Evolutionary conservation across 2,329 filamentous ascomycete genomes (phyloP).

Genomic region (Orbilia javanica): DNA sequence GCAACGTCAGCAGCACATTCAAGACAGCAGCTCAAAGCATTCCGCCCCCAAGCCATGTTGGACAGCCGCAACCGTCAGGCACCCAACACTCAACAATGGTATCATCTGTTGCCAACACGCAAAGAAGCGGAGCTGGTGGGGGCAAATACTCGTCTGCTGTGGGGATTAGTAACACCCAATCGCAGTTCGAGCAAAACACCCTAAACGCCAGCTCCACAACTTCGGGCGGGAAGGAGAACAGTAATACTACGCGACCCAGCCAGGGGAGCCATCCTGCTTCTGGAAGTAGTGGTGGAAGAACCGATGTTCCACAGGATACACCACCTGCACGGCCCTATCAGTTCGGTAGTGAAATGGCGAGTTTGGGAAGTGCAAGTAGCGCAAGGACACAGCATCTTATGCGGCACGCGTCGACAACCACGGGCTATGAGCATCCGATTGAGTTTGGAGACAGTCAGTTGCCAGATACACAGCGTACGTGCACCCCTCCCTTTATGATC

Average conservation of each 20-base stretch:
- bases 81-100: slow-evolving; percentile 65
- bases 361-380: slow-evolving; percentile 20
- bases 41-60: slow-evolving; percentile 67
- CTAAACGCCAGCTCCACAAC: slow-evolving; percentile 93
- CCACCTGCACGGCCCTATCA: slow-evolving; percentile 36
- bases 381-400: slow-evolving; percentile 39
- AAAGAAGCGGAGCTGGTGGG: slow-evolving; percentile 25
- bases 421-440: slow-evolving; percentile 47
- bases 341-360: slow-evolving; percentile 21
- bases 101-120: slow-evolving; percentile 25
- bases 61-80: slow-evolving; percentile 65
- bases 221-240: slow-evolving; percentile 72
- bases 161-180: slow-evolving; percentile 69
- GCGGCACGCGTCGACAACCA: slow-evolving; percentile 51
- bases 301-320: slow-evolving; percentile 53
- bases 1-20: slow-evolving; percentile 66
- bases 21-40: slow-evolving; percentile 69
- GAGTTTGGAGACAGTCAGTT: slow-evolving; percentile 71
- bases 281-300: slow-evolving; percentile 66
- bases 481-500: slow-evolving; percentile 59
- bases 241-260: slow-evolving; percentile 30
- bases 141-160: slow-evolving; percentile 60
- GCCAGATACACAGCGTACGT: slow-evolving; percentile 74
- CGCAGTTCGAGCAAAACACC: slow-evolving; percentile 72
- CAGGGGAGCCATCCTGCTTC: slow-evolving; percentile 67